These are phyloP conservation scores for Rhizopus sp. DNA, from an alignment of 371 early-diverging fungal genomes.

Conservation along the genomic window DNA sequence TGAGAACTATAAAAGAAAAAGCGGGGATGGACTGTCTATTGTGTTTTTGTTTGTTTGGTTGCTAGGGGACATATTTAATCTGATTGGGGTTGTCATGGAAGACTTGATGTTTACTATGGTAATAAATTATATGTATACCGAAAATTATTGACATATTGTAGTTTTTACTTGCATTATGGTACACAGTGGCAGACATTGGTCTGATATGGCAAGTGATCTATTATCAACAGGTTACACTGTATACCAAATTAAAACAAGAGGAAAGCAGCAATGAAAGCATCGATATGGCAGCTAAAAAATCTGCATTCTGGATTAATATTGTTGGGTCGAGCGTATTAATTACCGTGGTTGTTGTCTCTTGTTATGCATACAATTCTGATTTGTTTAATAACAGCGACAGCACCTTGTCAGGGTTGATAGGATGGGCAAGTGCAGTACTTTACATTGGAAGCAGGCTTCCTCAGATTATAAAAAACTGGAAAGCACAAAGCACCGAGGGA, in stretches of 20 bases:
- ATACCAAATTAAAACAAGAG: slow-evolving; percentile 3
- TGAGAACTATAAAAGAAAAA: slow-evolving; percentile 54
- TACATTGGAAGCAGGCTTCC: slow-evolving; percentile 68
- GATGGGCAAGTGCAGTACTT: slow-evolving; percentile 49
- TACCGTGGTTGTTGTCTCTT: slow-evolving; percentile 13
- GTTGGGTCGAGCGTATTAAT: slow-evolving; percentile 22
- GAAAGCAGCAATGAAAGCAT: not conserved
- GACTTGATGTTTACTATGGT: slow-evolving; percentile 68
- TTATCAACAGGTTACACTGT: slow-evolving; percentile 33
- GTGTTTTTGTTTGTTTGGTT: slow-evolving; percentile 74
- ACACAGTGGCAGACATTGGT: slow-evolving; percentile 39
- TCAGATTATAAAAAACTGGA: slow-evolving; percentile 72
- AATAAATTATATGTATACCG: not conserved
- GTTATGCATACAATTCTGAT: slow-evolving; percentile 25
- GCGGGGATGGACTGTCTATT: slow-evolving; percentile 59
- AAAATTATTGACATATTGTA: not conserved
- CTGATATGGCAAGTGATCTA: slow-evolving; percentile 48
- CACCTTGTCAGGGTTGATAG: slow-evolving; percentile 39
- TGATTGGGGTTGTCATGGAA: slow-evolving; percentile 69
- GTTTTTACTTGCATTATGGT: slow-evolving; percentile 32
- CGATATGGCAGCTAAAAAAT: slow-evolving; percentile 8
- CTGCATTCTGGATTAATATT: slow-evolving; percentile 12
- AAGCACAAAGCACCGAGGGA: slow-evolving; percentile 68
- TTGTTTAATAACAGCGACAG: slow-evolving; percentile 7
- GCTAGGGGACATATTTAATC: slow-evolving; percentile 72